Base-by-base conservation (phyloP, 2,329 filamentous ascomycete species). In the Colletotrichum musae region DNA sequence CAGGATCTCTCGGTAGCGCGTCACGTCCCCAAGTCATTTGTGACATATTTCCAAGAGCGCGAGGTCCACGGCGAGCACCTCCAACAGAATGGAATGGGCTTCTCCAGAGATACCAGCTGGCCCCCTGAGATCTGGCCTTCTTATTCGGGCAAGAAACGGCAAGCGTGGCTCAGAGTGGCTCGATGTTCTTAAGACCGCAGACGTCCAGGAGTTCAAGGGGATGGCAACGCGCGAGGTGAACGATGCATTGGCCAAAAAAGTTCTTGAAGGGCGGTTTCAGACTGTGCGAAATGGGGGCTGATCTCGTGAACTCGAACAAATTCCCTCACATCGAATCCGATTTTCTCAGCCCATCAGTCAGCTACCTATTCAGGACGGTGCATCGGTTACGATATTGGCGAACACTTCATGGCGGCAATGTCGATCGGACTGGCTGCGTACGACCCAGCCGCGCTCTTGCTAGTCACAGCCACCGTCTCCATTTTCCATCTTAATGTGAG, bases 391-490 rank as follows among this genome's bases (percentile, higher is more conserved):
- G 85, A 84, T 9, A 83, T 86, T 51, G 80, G 85, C 18, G 85
- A 86, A 71, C 84, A 87, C 73, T 84, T 83, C 54, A 87, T 87
- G 85, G 79, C 80, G 6, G 72, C 80, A n/a, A 80, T 84, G 6
- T 80, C 77, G 0, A 84, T 84, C 71, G 86, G 86, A 2, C 69
- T 88, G 2, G 88, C 89, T 0, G 89, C 89, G 1, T 91, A 82
- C 69, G 79, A 80, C 64, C 82, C 77, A 6, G 82, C 80, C n/a
- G 87, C 85, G 0, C 82, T 89, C 71, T 73, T 89, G 13, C 87
- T 87, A 0, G 77, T 88, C 28, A 89, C 87, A 0, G 84, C 85
- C 0, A 81, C 82, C 1, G 89, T 89, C 77, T 87, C 88, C 77
- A 88, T 89, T 80, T 89, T 89, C 76, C 88, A 88, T 16, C 43